These are phyloP conservation scores for Pythium brassicae DNA, from an alignment of 352 stramenopile species.

Conservation along the genomic window DNA sequence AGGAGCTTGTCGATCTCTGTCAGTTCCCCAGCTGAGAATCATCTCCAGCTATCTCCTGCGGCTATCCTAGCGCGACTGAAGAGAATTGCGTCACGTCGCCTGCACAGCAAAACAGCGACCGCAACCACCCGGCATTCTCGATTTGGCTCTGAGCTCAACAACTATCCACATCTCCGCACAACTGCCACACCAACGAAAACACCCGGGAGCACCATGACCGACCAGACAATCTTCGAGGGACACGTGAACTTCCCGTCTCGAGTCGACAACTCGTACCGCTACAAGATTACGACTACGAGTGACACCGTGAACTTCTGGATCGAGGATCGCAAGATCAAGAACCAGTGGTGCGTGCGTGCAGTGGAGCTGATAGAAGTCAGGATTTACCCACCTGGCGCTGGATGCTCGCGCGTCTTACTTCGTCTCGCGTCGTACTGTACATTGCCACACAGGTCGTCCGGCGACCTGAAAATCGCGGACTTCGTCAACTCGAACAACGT, in stretches of 20 bases:
- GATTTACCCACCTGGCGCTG: too few relatives aligned
- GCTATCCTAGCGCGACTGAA: neutral
- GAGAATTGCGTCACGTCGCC: neutral
- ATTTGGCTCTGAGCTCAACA: neutral
- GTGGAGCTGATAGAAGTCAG: neutral
- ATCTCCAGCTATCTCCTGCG: neutral
- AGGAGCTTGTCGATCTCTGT: too few relatives aligned
- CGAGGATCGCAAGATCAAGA: conserved; percentile 4
- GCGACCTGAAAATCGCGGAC: neutral
- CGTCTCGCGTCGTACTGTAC: neutral
- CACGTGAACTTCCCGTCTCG: conserved; percentile 1
- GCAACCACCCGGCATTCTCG: neutral
- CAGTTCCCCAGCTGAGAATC: too few relatives aligned
- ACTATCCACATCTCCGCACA: neutral
- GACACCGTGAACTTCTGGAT: conserved; percentile 4
- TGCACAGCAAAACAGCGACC: neutral
- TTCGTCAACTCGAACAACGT: conserved; percentile 2
- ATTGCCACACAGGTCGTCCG: neutral
- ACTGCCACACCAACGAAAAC: neutral
- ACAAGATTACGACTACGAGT: neutral
- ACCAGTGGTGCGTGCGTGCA: conserved; percentile 2
- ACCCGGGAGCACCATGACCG: neutral
- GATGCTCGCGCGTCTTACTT: neutral
- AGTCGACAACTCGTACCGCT: neutral
- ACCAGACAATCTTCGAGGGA: neutral